A percentile compares a stretch with the other conserved stretches of the same genome.
These are phyloP conservation scores for Ophiostoma perfectum DNA, from an alignment of 2,329 filamentous ascomycete genomes.

Conservation along the genomic window DNA sequence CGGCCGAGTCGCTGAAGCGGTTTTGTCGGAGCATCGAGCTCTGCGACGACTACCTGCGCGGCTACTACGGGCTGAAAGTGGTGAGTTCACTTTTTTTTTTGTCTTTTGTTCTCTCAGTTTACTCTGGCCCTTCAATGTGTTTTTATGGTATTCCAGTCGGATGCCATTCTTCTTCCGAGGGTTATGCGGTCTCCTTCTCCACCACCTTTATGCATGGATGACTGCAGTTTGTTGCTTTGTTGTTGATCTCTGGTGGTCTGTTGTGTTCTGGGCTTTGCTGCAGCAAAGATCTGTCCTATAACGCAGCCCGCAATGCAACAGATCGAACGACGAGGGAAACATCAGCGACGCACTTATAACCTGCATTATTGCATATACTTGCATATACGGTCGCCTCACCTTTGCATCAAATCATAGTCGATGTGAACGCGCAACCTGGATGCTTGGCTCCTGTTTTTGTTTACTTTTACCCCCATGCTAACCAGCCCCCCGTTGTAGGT, in stretches of 20 bases:
- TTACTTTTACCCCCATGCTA: neutral
- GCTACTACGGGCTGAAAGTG: constrained; percentile 85
- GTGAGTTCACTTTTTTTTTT: constrained; percentile 41
- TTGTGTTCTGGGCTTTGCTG: neutral
- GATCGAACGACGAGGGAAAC: neutral
- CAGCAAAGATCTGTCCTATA: no score
- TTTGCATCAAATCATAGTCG: neutral
- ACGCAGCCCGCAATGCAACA: neutral
- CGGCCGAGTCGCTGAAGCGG: constrained; percentile 71
- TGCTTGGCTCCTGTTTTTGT: neutral
- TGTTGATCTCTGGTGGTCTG: constrained; percentile 8
- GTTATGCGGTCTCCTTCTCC: neutral
- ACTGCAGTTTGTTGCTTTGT: constrained; percentile 6
- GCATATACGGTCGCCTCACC: neutral
- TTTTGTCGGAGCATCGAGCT: constrained; percentile 90
- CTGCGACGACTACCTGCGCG: constrained; percentile 85
- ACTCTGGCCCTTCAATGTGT: neutral
- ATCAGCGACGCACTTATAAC: neutral
- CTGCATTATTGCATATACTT: neutral
- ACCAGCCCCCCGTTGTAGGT: constrained; percentile 34
- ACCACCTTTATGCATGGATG: constrained; percentile 15
- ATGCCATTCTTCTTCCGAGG: neutral
- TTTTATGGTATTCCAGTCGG: neutral
- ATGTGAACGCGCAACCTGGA: neutral
- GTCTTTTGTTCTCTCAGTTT: neutral